These are phyloP conservation scores for Galerina marginata DNA, from an alignment of 768 basidiomycete genomes.

Conservation along the genomic window DNA sequence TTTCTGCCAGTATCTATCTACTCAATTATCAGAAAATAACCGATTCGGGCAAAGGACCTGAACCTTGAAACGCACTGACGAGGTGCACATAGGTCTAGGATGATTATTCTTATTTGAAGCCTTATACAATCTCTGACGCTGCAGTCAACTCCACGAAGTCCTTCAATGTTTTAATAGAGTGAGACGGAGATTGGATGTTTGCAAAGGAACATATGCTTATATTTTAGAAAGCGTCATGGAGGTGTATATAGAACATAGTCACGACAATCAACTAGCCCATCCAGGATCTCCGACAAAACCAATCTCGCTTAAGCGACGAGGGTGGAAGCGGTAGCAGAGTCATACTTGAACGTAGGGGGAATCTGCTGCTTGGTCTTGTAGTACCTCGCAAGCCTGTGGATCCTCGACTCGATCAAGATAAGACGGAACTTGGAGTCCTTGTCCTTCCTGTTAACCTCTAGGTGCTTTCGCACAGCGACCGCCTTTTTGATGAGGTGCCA, in stretches of 20 bases:
- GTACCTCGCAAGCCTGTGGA: slow-evolving; percentile 96
- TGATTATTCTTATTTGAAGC: too few relatives aligned
- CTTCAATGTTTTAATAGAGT: too few relatives aligned
- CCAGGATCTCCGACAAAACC: neutral
- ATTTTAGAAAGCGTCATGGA: slow-evolving; percentile 4
- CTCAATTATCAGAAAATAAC: too few relatives aligned
- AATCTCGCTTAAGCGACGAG: slow-evolving; percentile 65
- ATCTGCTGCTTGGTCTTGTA: slow-evolving; percentile 99
- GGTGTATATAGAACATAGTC: neutral
- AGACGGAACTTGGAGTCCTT: slow-evolving; percentile 96
- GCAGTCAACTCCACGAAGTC: too few relatives aligned
- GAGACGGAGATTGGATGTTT: too few relatives aligned
- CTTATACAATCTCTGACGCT: too few relatives aligned
- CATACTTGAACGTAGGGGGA: slow-evolving; percentile 98
- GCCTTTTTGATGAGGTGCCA: slow-evolving; percentile 99
- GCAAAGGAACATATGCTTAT: too few relatives aligned
- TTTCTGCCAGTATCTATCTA: too few relatives aligned
- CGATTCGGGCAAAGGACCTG: too few relatives aligned
- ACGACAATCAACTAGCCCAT: neutral
- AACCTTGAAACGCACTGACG: too few relatives aligned
- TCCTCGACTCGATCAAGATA: slow-evolving; percentile 98
- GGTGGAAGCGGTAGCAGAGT: slow-evolving; percentile 93
- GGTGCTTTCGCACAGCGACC: slow-evolving; percentile 97
- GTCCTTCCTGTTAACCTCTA: slow-evolving; percentile 98
- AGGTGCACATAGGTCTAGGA: too few relatives aligned